Percentiles rank a stretch among this genome's conserved stretches.
These are phyloP conservation scores for Paxillus ammoniavirescens DNA, from an alignment of 768 basidiomycete species.

Conservation along the genomic window DNA sequence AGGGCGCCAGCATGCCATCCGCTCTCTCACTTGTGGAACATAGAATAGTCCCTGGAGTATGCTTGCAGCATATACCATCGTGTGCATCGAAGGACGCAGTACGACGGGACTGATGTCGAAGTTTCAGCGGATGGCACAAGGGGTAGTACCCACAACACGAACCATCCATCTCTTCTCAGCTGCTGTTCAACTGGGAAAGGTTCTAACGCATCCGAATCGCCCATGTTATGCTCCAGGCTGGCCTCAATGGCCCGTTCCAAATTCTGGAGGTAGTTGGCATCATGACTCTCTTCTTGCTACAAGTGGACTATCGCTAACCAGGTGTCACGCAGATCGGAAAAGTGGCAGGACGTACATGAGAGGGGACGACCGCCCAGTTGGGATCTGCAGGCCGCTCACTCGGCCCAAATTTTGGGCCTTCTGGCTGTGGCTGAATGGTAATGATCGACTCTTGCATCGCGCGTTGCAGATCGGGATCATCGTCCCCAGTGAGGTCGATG, in stretches of 20 bases:
- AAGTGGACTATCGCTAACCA: constrained; percentile 8
- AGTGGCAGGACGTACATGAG: constrained; percentile 50
- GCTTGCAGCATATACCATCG: constrained; percentile 58
- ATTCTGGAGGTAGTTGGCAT: constrained; percentile 56
- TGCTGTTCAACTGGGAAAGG: constrained; percentile 50
- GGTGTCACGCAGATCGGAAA: constrained; percentile 47
- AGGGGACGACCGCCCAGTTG: constrained; percentile 68
- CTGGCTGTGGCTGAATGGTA: constrained; percentile 27
- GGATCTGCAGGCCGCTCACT: constrained; percentile 62
- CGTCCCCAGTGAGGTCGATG: constrained; percentile 64
- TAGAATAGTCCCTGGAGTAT: constrained; percentile 55
- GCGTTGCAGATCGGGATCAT: constrained; percentile 47
- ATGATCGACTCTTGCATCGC: constrained; percentile 56
- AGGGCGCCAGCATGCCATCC: constrained; percentile 38
- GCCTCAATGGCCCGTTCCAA: constrained; percentile 72
- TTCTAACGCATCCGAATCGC: constrained; percentile 51
- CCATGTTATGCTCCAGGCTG: constrained; percentile 49
- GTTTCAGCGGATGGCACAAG: background rate
- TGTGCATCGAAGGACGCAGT: constrained; percentile 53
- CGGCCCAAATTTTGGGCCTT: constrained; percentile 50
- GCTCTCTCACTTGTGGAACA: constrained; percentile 65
- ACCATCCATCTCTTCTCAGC: constrained; percentile 60
- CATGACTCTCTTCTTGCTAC: constrained; percentile 34
- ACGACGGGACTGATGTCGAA: constrained; percentile 60
- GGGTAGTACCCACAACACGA: constrained; percentile 15